Evolutionary conservation across 2,329 filamentous ascomycete species (phyloP), one percentile per base, ranked within the genome.

Genomic region (Colletotrichum brevisporum): DNA sequence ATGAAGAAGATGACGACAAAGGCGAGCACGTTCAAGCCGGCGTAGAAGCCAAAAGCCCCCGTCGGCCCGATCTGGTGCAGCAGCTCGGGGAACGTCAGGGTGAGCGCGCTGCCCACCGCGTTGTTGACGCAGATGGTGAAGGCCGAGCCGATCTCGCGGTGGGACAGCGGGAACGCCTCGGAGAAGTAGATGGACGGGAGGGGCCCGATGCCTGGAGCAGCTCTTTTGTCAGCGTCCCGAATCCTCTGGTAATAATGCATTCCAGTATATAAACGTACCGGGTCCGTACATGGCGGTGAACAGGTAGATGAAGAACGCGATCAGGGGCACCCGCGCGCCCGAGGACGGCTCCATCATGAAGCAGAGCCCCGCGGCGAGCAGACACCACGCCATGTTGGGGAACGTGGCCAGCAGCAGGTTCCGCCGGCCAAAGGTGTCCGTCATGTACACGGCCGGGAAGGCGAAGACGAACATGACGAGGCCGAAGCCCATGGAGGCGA

Each of bases 1-100:
- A 85, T 88, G 48, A 91, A 80, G 80, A 90, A 91, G 71, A 92
- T 91, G 82, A 92, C 86, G 26, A 88, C 67, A 16, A 91, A 82
- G 0, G 89, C 90, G 2, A 88, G 74, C 4, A 90, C 72, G 71
- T 92, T 92, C 8, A 92, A 79, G 0, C 80, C 88, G 15, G 78
- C 84, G 68, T 91, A 91, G 75, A 91, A 89, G 3, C 87, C 84
- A 72, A 91, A 91, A 2, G 88, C 86, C 6, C 78, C 78, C 5
- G 76, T 77, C 0, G 78, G 73, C 1, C 73, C 74, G 1, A 78
- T 82, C 75, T 13, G 83, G 75, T 45, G 81, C 74, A 83, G 80
- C 76, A 73, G 81, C 72, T 84, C 85, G 78, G 75, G 86, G 78
- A 73, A 88, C 68, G 78, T 86, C 75, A 85, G 69, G 2, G 68